These are phyloP conservation scores for Antitrichia curtipendula DNA, from an alignment of 225 moss, liverwort and hornwort species.

Conservation along the genomic window DNA sequence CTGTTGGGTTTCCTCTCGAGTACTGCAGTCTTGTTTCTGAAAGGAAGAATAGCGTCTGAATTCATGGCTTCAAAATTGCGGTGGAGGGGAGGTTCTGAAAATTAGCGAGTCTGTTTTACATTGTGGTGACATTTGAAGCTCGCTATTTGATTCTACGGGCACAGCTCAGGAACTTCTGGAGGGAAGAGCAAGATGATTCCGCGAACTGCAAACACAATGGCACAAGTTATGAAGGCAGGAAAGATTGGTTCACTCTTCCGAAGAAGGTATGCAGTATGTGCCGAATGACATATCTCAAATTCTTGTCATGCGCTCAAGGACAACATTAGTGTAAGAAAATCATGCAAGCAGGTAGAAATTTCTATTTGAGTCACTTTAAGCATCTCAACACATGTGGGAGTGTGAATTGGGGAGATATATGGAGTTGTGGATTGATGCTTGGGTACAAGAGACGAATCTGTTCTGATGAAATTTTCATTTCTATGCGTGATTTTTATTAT, in stretches of 20 bases:
- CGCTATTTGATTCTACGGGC: background rate
- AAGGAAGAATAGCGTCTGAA: background rate
- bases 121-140: background rate
- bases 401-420: background rate
- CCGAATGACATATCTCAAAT: background rate
- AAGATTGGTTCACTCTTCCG: background rate
- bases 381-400: background rate
- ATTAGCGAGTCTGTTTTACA: background rate
- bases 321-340: background rate
- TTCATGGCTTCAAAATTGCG: background rate
- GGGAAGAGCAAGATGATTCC: slow-evolving; percentile 17
- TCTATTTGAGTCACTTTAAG: background rate
- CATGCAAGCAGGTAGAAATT: background rate
- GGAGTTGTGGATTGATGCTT: background rate
- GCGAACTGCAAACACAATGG: background rate
- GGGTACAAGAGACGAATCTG: background rate
- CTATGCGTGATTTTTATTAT: too few relatives aligned
- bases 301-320: background rate
- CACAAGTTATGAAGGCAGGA: background rate
- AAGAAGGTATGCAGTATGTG: background rate
- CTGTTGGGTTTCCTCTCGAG: background rate
- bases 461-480: too few relatives aligned
- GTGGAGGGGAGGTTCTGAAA: background rate
- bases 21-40: background rate
- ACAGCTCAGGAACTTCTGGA: slow-evolving; percentile 22